Percentiles rank a stretch among this genome's conserved stretches.
Evolutionary conservation across 352 stramenopile species (phyloP).

Genomic region (Phytophthora fragariaefolia): DNA sequence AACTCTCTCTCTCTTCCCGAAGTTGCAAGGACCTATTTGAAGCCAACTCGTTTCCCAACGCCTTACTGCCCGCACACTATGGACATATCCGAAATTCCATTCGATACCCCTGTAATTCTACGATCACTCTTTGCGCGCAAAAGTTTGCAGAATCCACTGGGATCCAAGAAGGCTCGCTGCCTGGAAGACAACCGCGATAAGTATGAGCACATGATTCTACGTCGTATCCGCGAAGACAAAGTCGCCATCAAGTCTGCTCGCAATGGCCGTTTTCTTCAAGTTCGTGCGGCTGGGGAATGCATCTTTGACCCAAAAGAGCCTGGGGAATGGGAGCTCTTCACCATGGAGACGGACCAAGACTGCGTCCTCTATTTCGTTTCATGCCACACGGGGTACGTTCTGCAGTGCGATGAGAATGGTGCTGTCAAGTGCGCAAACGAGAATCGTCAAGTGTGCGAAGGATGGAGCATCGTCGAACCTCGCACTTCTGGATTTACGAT

Average conservation of each 20-base stretch:
- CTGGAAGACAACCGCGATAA: slow-evolving; percentile 31
- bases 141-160: slow-evolving; percentile 41
- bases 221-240: slow-evolving; percentile 38
- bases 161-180: slow-evolving; percentile 44
- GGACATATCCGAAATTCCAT: slow-evolving; percentile 42
- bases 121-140: slow-evolving; percentile 25
- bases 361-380: slow-evolving; percentile 43
- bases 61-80: slow-evolving; percentile 16
- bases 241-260: slow-evolving; percentile 35
- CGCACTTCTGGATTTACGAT: neutral
- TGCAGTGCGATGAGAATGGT: slow-evolving; percentile 28
- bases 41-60: too few relatives aligned
- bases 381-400: slow-evolving; percentile 33
- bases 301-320: slow-evolving; percentile 38
- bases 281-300: slow-evolving; percentile 33
- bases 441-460: slow-evolving; percentile 26
- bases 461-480: slow-evolving; percentile 38
- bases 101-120: slow-evolving; percentile 40
- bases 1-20: too few relatives aligned
- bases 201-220: slow-evolving; percentile 42
- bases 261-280: slow-evolving; percentile 40
- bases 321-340: slow-evolving; percentile 42
- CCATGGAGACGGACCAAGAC: slow-evolving; percentile 37
- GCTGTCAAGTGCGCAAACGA: slow-evolving; percentile 33
- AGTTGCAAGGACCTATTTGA: too few relatives aligned